These are phyloP conservation scores for Amanita fuliginea DNA, from an alignment of 768 basidiomycete species.

Conservation along the genomic window DNA sequence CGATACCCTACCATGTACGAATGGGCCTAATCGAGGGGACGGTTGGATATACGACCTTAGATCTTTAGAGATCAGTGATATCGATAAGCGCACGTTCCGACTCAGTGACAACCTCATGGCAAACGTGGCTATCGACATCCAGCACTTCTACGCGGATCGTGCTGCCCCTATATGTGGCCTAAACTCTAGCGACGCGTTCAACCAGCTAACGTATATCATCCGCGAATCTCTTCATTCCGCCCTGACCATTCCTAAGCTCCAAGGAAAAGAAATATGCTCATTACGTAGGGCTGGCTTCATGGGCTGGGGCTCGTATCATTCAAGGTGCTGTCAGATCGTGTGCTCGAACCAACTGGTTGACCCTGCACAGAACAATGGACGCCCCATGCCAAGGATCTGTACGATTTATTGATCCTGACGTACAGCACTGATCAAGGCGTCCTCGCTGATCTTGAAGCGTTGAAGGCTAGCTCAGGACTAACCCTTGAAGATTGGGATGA, in stretches of 20 bases:
- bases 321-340: slow-evolving; percentile 29
- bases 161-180: slow-evolving; percentile 67
- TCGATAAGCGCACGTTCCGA: too few species aligned
- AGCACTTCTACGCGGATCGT: slow-evolving; percentile 69
- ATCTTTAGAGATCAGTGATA: too few species aligned
- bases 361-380: slow-evolving; percentile 60
- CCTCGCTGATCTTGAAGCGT: slow-evolving; percentile 41
- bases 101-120: slow-evolving; percentile 14
- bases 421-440: slow-evolving; percentile 48
- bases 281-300: slow-evolving; percentile 57
- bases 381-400: slow-evolving; percentile 51
- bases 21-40: too few species aligned
- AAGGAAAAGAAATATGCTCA: slow-evolving; percentile 77
- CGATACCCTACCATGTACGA: too few species aligned
- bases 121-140: slow-evolving; percentile 24
- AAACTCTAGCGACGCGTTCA: slow-evolving; percentile 56
- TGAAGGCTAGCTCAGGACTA: slow-evolving; percentile 46
- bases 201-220: slow-evolving; percentile 44
- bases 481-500: slow-evolving; percentile 54
- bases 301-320: slow-evolving; percentile 80
- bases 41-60: too few species aligned
- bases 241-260: slow-evolving; percentile 28
- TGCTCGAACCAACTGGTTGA: background rate
- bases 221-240: slow-evolving; percentile 7
- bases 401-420: slow-evolving; percentile 58